Evolutionary conservation across 352 stramenopile species (phyloP).

Genomic region (Phytophthora sp.): DNA sequence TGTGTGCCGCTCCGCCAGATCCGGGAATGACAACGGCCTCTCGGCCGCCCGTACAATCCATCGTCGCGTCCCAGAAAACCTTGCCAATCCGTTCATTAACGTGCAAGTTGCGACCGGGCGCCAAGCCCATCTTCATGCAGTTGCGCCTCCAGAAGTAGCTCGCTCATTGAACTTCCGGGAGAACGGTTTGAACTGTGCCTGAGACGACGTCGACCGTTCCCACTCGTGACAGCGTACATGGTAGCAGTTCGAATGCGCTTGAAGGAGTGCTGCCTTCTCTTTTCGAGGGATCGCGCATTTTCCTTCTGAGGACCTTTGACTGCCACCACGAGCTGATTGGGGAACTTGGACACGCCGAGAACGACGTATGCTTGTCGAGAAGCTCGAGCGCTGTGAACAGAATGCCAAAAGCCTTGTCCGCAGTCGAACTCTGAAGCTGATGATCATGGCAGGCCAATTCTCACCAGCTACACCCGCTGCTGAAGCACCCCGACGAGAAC

Average conservation of each 20-base stretch:
- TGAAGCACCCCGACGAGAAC: slow-evolving; percentile 79
- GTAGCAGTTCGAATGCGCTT: slow-evolving; percentile 86
- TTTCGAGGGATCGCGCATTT: slow-evolving; percentile 89
- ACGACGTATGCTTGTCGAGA: slow-evolving; percentile 64
- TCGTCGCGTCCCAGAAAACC: too few relatives aligned
- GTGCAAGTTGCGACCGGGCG: too few relatives aligned
- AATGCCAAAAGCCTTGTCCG: slow-evolving; percentile 99
- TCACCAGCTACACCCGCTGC: slow-evolving; percentile 62
- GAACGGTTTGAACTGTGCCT: too few relatives aligned
- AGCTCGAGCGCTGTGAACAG: slow-evolving; percentile 92
- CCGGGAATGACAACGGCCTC: too few relatives aligned
- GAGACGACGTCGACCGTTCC: too few relatives aligned
- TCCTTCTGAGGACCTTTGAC: slow-evolving; percentile 97
- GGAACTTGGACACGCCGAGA: slow-evolving; percentile 55
- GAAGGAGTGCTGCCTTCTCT: slow-evolving; percentile 76
- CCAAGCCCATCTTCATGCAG: too few relatives aligned
- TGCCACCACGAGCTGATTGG: slow-evolving; percentile 92
- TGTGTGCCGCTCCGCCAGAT: too few relatives aligned
- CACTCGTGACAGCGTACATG: too few relatives aligned
- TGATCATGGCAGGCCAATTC: slow-evolving; percentile 75
- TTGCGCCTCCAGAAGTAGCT: too few relatives aligned
- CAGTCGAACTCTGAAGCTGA: slow-evolving; percentile 98
- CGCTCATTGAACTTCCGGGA: too few relatives aligned
- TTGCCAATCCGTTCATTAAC: too few relatives aligned
- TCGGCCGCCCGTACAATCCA: too few relatives aligned